These are phyloP conservation scores for Magnolia changhungtana DNA, from an alignment of 164 flowering plant species.

Conservation along the genomic window DNA sequence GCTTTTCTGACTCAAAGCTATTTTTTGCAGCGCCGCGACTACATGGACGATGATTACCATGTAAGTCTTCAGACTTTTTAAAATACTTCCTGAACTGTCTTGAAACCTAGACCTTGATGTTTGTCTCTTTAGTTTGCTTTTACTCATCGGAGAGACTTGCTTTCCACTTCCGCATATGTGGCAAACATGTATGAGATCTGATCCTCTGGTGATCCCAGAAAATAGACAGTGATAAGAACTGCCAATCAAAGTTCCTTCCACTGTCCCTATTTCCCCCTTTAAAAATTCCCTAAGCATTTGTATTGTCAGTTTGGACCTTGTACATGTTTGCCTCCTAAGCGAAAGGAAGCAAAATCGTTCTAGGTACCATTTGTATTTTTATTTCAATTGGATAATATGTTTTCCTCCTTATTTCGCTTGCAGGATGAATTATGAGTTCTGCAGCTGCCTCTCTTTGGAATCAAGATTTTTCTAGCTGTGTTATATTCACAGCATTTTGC, in stretches of 20 bases:
- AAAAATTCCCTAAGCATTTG: background rate
- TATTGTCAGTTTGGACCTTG: background rate
- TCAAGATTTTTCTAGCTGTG: background rate
- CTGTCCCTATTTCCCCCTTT: background rate
- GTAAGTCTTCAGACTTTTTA: conserved; percentile 29
- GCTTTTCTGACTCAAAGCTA: conserved; percentile 9
- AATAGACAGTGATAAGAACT: too few relatives aligned
- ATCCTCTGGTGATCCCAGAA: too few relatives aligned
- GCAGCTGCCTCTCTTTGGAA: background rate
- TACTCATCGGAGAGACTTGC: too few relatives aligned
- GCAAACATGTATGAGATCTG: background rate
- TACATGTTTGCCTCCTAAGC: background rate
- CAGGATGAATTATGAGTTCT: conserved; percentile 29
- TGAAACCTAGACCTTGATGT: background rate
- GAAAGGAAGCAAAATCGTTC: too few relatives aligned
- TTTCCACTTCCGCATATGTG: background rate
- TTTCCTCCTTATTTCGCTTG: background rate
- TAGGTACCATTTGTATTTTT: too few relatives aligned
- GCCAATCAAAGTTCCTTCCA: background rate
- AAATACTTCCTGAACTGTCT: background rate
- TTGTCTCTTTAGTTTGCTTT: background rate
- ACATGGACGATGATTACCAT: conserved; percentile 55
- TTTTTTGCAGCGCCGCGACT: conserved; percentile 39
- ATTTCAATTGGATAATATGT: background rate
- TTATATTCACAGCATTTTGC: background rate